Evolutionary conservation across 306 rosid genomes (phyloP), one percentile per base, ranked within the genome.

Genomic region (Cucurbita maxima): DNA sequence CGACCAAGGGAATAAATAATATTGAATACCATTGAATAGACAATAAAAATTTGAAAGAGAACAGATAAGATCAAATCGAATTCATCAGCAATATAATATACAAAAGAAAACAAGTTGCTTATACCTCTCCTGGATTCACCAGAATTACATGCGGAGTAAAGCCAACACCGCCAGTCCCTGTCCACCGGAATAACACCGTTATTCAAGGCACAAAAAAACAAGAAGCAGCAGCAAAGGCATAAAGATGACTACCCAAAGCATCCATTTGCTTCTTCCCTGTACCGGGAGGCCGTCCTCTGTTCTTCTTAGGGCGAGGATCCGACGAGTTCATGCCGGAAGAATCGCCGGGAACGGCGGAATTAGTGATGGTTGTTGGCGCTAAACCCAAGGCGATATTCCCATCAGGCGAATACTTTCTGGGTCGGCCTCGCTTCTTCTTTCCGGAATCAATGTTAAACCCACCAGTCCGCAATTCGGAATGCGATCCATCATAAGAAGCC

Each of bases 341-440:
- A 25, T 88, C 92, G 0, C 79, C 92, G 0, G 87, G 91, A 5
- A 77, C 40, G 50, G 87, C 81, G 75, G 79, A 83, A 62, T 85
- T 82, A 64, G 84, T 61, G 40, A 75, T 84, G 58, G 96, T 77
- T 84, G 88, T 73, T 11, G 97, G 85, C 77, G 97, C 81, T 69
- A 95, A 81, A 30, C 84, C 84, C 90, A 95, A 76, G 48, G 96
- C 84, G 70, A 95, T 92, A 0, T 87, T 73, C 50, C 87, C 96
- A 82, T 82, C 96, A 74, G 96, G 87, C 12, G 84, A 89, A 61
- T 95, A 95, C 81, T 95, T 95, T n/a, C 99, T 58, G 0, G 99
- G 99, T 64, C 99, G 86, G 70, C 99, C 99, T 86, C 99, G 80
- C 75, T 95, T 95, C 96, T 80, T 95, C 80, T 88, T 89, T 66